phyloP scores from a whole-genome alignment of 176 grass and related monocot genomes.

The Aegilops speltoides region DNA sequence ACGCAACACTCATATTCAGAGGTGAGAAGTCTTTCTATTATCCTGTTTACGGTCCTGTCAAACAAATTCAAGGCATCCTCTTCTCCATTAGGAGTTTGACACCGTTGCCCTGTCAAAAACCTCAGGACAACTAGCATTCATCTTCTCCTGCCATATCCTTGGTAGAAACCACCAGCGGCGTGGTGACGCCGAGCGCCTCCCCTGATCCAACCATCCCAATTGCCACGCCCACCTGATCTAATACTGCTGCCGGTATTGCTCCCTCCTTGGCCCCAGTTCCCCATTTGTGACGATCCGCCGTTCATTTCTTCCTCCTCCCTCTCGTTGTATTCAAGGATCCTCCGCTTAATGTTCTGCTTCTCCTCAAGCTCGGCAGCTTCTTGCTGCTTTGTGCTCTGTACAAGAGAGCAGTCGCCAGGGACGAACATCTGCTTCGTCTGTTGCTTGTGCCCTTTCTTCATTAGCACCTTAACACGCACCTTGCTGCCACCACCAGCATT shows the following conservation, averaged over 20 bases:
- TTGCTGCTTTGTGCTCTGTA: slow-evolving; percentile 90
- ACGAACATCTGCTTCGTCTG: slow-evolving; percentile 95
- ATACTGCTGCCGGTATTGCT: slow-evolving; percentile 49
- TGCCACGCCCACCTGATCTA: slow-evolving; percentile 62
- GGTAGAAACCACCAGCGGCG: slow-evolving; percentile 74
- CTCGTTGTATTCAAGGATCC: slow-evolving; percentile 97
- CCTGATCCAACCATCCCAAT: slow-evolving; percentile 55
- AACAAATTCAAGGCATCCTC: background rate
- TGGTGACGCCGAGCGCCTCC: slow-evolving; percentile 54
- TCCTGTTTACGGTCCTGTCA: background rate
- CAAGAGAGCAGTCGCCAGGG: slow-evolving; percentile 79
- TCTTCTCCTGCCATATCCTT: slow-evolving; percentile 83
- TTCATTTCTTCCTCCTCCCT: slow-evolving; percentile 94
- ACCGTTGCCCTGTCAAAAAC: background rate
- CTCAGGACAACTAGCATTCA: slow-evolving; percentile 30
- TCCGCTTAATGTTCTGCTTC: slow-evolving; percentile 83
- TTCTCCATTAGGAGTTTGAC: background rate
- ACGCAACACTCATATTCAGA: background rate
- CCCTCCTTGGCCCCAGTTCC: slow-evolving; percentile 57
- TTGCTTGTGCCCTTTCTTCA: slow-evolving; percentile 97
- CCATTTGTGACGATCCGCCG: slow-evolving; percentile 53
- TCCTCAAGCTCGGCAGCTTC: slow-evolving; percentile 90
- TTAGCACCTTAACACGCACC: slow-evolving; percentile 89
- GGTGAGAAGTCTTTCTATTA: background rate
- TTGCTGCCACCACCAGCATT: slow-evolving; percentile 54